Percentiles rank a stretch among this genome's conserved stretches.
Evolutionary conservation across 1,284 basidiomycete genomes (phyloP).

Genomic region (Rhodofomes roseus): DNA sequence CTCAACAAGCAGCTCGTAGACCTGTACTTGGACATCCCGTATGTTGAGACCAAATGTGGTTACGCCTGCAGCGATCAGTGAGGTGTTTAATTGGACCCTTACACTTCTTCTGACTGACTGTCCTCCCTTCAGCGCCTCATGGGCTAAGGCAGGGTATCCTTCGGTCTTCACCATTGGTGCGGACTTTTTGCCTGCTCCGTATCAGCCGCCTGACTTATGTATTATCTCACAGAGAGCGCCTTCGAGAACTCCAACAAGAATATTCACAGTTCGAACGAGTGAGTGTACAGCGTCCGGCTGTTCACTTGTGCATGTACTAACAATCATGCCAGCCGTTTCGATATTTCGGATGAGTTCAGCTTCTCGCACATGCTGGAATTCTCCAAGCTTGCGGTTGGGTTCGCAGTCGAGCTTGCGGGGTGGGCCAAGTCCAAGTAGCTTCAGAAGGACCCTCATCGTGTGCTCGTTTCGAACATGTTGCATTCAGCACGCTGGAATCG

Average conservation of each 20-base stretch:
- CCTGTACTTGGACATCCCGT: slow-evolving; percentile 77
- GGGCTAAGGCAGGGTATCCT: slow-evolving; percentile 83
- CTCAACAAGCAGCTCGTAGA: slow-evolving; percentile 79
- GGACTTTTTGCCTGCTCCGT: slow-evolving; percentile 12
- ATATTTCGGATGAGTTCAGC: slow-evolving; percentile 85
- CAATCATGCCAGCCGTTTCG: slow-evolving; percentile 56
- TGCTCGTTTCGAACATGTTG: not conserved
- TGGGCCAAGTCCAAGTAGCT: slow-evolving; percentile 32
- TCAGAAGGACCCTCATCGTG: not conserved
- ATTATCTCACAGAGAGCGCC: slow-evolving; percentile 49
- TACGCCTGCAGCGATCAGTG: slow-evolving; percentile 95
- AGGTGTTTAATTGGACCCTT: slow-evolving; percentile 19
- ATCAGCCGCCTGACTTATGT: slow-evolving; percentile 8
- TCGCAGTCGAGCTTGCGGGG: slow-evolving; percentile 76
- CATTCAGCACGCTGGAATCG: slow-evolving; percentile 1
- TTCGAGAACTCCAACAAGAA: slow-evolving; percentile 77
- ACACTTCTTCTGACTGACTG: slow-evolving; percentile 19
- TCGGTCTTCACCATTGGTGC: slow-evolving; percentile 81
- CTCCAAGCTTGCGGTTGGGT: slow-evolving; percentile 85
- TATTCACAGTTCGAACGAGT: slow-evolving; percentile 84
- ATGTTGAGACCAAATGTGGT: slow-evolving; percentile 81
- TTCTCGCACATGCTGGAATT: slow-evolving; percentile 83
- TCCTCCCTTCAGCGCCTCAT: slow-evolving; percentile 61
- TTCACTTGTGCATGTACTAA: slow-evolving; percentile 16
- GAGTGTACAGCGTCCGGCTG: slow-evolving; percentile 28